Evolutionary conservation across 495 filamentous ascomycete genomes (phyloP), one percentile per base, ranked within the genome.

Genomic region (Diplogelasinospora grovesii): DNA sequence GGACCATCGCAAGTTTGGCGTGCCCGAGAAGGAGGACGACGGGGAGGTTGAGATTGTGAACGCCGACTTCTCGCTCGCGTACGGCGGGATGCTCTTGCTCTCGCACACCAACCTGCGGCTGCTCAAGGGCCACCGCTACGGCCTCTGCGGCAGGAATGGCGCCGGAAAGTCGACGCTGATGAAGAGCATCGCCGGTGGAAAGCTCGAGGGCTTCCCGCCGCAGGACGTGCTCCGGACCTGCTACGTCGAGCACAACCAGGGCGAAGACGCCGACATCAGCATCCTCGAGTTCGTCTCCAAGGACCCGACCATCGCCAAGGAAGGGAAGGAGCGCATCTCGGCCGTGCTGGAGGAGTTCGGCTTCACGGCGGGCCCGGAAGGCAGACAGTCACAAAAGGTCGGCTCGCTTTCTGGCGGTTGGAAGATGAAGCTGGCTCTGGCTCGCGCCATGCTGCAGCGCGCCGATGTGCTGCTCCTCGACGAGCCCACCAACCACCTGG

Each of bases 351-450:
- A 81, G 41, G 88, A 95, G 57, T 89, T 99, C 56, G 92, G 92
- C 24, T 97, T 99, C 66, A 90, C 85, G 3, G 64, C 85, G 48
- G 89, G 89, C 8, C 87, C 87, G 0, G 83, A 92, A 47, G 93
- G 92, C 42, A 80, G 83, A 20, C 90, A 95, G 60, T 71, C 78
- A 22, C 82, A 93, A 56, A 82, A 77, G 35, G 93, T 97, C 39
- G 90, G 92, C 43, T 94, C 89, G 20, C 71, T 97, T 14, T 99
- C 92, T n/a, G 92, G 92, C 60, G 92, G 92, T 55, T 99, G 92
- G 92, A 97, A 99, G 78, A 99, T 99, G 92, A 99, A 99, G 79
- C 69, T 99, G 40, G 92, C 92, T 41, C 71, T 99, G 52, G 92
- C 93, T 37, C 79, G 92, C 54, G 92, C 92, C 45, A 97, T 99